Evolutionary conservation across 768 basidiomycete species (phyloP), one percentile per base, ranked within the genome.

Genomic region (Mycena vitilis): DNA sequence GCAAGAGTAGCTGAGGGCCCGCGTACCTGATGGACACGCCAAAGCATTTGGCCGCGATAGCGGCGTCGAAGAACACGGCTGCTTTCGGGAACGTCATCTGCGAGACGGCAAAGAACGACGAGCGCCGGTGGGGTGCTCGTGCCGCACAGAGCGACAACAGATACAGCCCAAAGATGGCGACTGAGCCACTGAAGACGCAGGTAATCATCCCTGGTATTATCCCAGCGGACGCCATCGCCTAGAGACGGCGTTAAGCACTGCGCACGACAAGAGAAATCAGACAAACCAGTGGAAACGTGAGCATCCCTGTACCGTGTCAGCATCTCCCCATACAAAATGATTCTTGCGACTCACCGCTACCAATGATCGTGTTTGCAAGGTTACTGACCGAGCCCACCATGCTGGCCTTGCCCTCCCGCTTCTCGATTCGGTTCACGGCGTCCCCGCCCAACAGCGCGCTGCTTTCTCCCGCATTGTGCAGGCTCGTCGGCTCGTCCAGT

Each of bases 11-110:
- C n/a, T 37, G 38, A 23, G 9, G 44, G 22, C 38, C n/a, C 34
- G 11, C 86, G 53, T 80, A 95, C 88, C 95, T 95, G 73, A 96
- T 91, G 40, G 94, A 95, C 4, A 99, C 97, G 22, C 97, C 97
- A 76, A 98, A 98, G 78, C 97, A 99, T 77, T 99, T 99, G 77
- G 90, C 91, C 12, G 95, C 95, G 73, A 99, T 95, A 15, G 96
- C 97, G 5, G 90, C 90, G 78, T 98, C 97, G 74, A 99, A 97
- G 78, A 95, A 93, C 45, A 95, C 82, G 0, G 92, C 93, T 0
- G 92, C 94, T 51, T 85, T 88, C 3, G 97, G 97, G 78, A 95
- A 98, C 0, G 97, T 97, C 71, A 99, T 81, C 76, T 92, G 87
- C 1, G 93, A 86, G 22, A 96, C 82, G 16, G 91, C 89, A 72